Percentiles rank a stretch among this genome's conserved stretches.
Evolutionary conservation across 73 alveolate species (phyloP).

Genomic region (Diophrys appendiculata): DNA sequence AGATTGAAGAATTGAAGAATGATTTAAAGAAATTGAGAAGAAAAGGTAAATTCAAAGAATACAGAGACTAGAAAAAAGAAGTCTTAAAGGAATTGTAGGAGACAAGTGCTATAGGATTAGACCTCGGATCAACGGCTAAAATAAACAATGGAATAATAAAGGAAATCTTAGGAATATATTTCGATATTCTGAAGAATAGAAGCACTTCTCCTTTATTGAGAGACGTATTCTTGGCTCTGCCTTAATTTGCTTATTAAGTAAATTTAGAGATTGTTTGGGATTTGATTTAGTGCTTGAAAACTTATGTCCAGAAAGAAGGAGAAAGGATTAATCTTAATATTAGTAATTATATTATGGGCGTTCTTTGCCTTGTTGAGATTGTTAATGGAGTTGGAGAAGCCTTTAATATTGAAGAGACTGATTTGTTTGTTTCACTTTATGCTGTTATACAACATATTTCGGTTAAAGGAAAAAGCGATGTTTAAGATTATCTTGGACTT

Average conservation of each 20-base stretch:
- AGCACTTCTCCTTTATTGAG: slow-evolving; percentile 42
- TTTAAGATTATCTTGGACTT: slow-evolving; percentile 35
- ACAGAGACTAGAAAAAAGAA: slow-evolving; percentile 44
- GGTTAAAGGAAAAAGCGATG: slow-evolving; percentile 11
- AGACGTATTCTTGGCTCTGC: slow-evolving; percentile 53
- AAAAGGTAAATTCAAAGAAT: slow-evolving; percentile 51
- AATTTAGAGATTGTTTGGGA: slow-evolving; percentile 59
- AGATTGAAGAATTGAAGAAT: slow-evolving; percentile 38
- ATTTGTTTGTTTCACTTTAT: slow-evolving; percentile 36
- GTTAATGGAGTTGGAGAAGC: slow-evolving; percentile 60
- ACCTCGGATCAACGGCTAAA: slow-evolving; percentile 30
- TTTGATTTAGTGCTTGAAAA: slow-evolving; percentile 45
- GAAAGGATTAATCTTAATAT: slow-evolving; percentile 24
- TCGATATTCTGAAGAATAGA: slow-evolving; percentile 50
- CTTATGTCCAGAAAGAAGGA: slow-evolving; percentile 28
- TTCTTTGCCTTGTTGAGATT: slow-evolving; percentile 53
- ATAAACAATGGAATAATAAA: slow-evolving; percentile 40
- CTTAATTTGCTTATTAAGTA: slow-evolving; percentile 46
- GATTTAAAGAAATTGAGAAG: slow-evolving; percentile 42
- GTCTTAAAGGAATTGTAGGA: slow-evolving; percentile 43
- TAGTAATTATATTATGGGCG: slow-evolving; percentile 39
- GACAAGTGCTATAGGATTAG: slow-evolving; percentile 52
- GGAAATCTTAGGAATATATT: slow-evolving; percentile 56
- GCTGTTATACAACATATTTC: slow-evolving; percentile 24
- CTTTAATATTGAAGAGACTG: slow-evolving; percentile 57